These are phyloP conservation scores for Tulasnella sp. DNA, from an alignment of 768 basidiomycete species.

Conservation along the genomic window DNA sequence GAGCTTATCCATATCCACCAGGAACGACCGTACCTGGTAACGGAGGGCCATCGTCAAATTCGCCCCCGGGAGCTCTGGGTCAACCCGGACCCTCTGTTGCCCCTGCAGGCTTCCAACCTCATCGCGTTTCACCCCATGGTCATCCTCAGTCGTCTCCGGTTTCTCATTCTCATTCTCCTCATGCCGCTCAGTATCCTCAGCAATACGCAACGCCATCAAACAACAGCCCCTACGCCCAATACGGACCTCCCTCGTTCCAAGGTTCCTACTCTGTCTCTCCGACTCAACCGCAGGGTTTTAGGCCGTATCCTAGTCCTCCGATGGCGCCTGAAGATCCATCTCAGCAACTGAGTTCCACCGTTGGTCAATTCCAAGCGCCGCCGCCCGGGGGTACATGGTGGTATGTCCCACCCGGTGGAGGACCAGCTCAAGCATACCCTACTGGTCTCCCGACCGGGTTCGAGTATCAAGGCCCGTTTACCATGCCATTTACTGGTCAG, in stretches of 20 bases:
- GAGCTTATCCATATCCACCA: neutral
- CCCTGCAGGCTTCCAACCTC: neutral
- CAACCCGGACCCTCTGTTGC: neutral
- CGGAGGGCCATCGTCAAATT: neutral
- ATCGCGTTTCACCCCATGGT: neutral
- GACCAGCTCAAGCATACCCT: constrained; percentile 7
- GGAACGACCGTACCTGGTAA: neutral
- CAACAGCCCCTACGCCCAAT: neutral
- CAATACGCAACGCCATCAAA: neutral
- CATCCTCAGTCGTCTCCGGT: neutral
- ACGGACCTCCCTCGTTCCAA: neutral
- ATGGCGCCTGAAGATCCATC: neutral
- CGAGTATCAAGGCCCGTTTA: constrained; percentile 12
- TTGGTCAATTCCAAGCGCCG: neutral
- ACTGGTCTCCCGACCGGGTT: neutral
- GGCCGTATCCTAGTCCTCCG: neutral
- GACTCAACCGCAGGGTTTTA: neutral
- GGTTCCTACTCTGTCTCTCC: constrained; percentile 16
- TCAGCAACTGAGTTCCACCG: neutral
- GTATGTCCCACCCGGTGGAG: constrained; percentile 23
- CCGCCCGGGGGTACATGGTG: constrained; percentile 18
- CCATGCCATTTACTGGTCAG: neutral
- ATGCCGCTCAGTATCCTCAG: neutral
- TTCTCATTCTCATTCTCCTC: constrained; percentile 11
- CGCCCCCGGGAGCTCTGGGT: neutral